Percentiles rank a stretch among this genome's conserved stretches.
These are phyloP conservation scores for Talaromyces sp. DNA, from an alignment of 2,329 filamentous ascomycete species.

Conservation along the genomic window DNA sequence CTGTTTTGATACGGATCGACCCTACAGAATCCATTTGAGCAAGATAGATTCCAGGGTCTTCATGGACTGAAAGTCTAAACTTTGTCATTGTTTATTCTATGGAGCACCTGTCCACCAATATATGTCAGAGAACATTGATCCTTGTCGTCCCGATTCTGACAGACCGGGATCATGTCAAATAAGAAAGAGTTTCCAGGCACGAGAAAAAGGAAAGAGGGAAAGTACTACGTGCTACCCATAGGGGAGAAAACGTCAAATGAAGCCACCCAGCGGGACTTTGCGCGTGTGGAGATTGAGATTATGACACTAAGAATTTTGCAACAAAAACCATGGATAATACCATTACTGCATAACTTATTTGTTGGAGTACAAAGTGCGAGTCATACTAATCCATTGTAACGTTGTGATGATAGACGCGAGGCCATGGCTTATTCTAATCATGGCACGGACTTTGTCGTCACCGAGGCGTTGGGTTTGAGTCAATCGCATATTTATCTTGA, in stretches of 20 bases:
- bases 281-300: background rate
- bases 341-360: background rate
- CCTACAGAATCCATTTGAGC: background rate
- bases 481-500: background rate
- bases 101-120: background rate
- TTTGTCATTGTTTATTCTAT: background rate
- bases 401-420: background rate
- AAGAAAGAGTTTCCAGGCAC: background rate
- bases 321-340: background rate
- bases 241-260: background rate
- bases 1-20: constrained; percentile 2
- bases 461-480: background rate
- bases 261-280: background rate
- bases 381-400: background rate
- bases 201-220: background rate
- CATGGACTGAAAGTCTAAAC: background rate
- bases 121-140: background rate
- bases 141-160: background rate
- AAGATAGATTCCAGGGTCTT: background rate
- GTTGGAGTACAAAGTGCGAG: background rate
- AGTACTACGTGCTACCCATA: background rate
- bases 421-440: background rate
- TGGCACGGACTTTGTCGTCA: background rate
- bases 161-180: background rate
- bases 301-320: background rate